Conservation (phyloP, 2,329 filamentous ascomycete species). For the Botryotinia calthae region DNA sequence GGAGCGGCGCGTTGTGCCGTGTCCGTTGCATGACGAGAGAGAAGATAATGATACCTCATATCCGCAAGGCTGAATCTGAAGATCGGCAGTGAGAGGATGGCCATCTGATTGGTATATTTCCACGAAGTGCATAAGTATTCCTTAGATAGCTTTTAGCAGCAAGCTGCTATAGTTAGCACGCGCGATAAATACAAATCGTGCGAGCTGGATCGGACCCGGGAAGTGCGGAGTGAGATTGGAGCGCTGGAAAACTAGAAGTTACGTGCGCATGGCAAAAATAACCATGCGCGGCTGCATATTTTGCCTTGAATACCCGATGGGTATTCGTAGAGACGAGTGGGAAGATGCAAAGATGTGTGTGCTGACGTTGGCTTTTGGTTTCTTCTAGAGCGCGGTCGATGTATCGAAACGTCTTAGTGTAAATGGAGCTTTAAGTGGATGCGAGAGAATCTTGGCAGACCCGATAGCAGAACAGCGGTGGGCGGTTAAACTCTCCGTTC, state of each 20-base stretch:
- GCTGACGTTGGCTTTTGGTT: neutral
- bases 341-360: neutral
- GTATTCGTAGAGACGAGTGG: neutral
- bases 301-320: neutral
- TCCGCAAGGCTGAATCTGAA: constrained; percentile 3
- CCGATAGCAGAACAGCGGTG: neutral
- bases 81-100: neutral
- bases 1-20: neutral
- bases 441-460: neutral
- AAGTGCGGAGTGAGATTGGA: neutral
- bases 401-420: neutral
- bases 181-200: neutral
- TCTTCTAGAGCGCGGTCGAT: neutral
- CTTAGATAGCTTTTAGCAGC: neutral
- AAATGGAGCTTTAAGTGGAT: neutral
- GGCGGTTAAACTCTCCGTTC: neutral
- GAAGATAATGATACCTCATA: neutral
- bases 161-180: neutral
- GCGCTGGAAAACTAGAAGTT: neutral
- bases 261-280: too few relatives aligned
- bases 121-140: neutral
- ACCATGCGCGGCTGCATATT: neutral
- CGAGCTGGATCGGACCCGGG: neutral
- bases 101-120: neutral
- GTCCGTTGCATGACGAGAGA: neutral